These are phyloP conservation scores for Urochloa ruziziensis DNA, from an alignment of 176 grass and related monocot genomes.

Conservation along the genomic window DNA sequence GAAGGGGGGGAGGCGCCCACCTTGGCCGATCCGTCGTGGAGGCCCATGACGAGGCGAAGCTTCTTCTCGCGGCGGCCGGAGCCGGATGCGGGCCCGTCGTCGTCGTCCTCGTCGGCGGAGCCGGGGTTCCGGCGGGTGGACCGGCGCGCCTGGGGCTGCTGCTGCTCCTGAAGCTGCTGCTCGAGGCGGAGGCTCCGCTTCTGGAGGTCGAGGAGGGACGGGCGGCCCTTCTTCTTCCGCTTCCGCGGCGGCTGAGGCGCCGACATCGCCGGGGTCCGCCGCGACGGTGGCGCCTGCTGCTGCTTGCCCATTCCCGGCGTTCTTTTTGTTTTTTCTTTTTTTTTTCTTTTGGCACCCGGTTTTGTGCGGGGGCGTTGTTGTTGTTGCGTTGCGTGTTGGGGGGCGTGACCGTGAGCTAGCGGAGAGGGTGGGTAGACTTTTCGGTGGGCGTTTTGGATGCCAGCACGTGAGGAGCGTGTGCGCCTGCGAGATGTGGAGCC, in stretches of 20 bases:
- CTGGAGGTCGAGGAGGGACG: constrained; percentile 86
- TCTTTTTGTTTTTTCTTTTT: background rate
- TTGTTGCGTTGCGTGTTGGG: constrained; percentile 44
- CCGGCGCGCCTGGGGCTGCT: constrained; percentile 22
- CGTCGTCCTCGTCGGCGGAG: constrained; percentile 43
- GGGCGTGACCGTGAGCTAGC: background rate
- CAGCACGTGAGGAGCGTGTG: constrained; percentile 28
- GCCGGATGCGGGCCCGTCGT: constrained; percentile 42
- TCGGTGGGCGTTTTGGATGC: constrained; percentile 13
- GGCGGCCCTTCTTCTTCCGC: constrained; percentile 94
- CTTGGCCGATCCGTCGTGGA: constrained; percentile 55
- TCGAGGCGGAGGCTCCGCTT: constrained; percentile 68
- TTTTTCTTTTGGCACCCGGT: background rate
- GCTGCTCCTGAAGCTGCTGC: constrained; percentile 32
- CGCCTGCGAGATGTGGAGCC: background rate
- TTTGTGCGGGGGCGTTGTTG: constrained; percentile 4
- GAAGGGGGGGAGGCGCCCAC: constrained; percentile 3
- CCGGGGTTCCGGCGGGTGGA: constrained; percentile 51
- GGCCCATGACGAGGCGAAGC: constrained; percentile 73
- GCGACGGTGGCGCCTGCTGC: constrained; percentile 50
- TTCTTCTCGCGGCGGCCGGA: constrained; percentile 74
- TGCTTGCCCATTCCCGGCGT: constrained; percentile 68
- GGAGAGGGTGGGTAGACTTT: constrained; percentile 40
- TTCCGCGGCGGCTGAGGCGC: constrained; percentile 47
- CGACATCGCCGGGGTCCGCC: constrained; percentile 44